phyloP scores from a whole-genome alignment of 768 basidiomycete genomes.

The Phlebiopsis flavidoalba region DNA sequence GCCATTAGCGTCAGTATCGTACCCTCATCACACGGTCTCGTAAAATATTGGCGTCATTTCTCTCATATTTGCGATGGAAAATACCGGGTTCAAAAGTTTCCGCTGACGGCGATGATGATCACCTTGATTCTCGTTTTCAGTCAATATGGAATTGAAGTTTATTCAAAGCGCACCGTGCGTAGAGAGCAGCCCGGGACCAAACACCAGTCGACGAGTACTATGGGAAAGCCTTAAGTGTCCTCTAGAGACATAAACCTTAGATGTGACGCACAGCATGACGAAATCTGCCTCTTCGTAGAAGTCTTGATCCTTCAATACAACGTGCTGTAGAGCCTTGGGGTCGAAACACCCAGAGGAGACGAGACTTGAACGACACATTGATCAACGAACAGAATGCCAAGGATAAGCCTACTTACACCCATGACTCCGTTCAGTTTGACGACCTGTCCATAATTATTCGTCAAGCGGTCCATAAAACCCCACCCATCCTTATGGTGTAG shows the following conservation, averaged over 20 bases:
- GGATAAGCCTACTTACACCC: no score
- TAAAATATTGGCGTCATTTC: constrained; percentile 22
- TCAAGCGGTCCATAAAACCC: no score
- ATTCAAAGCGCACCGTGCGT: no score
- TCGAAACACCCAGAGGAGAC: constrained; percentile 3
- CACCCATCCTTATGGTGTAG: no score
- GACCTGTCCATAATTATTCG: no score
- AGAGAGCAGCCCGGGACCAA: constrained; percentile 19
- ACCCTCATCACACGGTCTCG: constrained; percentile 12
- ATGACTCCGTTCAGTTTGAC: no score
- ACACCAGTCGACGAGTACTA: constrained; percentile 9
- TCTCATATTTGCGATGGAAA: constrained; percentile 24
- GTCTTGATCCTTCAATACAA: constrained; percentile 4
- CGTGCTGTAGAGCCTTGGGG: constrained; percentile 6
- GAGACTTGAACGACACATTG: no score
- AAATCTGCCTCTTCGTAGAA: not conserved
- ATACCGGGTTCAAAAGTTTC: constrained; percentile 26
- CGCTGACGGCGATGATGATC: constrained; percentile 17
- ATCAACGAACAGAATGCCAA: no score
- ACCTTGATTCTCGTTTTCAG: not conserved
- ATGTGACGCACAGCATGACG: no score
- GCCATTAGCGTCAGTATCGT: not conserved
- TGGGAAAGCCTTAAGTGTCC: not conserved
- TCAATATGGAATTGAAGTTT: no score
- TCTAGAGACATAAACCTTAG: no score